A percentile compares a stretch with the other conserved stretches of the same genome.
Evolutionary conservation across 2,329 filamentous ascomycete species (phyloP).

Genomic region (Arthrobotrys musiformis): DNA sequence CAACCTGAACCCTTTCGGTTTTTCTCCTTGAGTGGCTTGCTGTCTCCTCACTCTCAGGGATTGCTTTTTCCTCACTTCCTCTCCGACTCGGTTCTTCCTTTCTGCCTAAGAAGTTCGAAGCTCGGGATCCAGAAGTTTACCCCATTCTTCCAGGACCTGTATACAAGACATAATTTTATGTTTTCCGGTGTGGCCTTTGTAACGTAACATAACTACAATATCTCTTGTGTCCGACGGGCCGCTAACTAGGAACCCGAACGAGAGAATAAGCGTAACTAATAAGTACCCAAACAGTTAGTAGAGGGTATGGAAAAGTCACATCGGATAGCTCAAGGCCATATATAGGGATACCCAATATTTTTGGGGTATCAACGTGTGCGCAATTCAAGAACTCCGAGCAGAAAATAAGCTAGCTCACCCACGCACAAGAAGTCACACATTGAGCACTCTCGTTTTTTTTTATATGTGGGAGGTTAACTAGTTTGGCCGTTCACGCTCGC

Average conservation of each 20-base stretch:
- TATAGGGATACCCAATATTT: background rate
- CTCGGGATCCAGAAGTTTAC: constrained; percentile 55
- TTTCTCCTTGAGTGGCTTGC: constrained; percentile 28
- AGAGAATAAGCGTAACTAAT: too few species aligned
- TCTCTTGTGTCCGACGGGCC: constrained; percentile 20
- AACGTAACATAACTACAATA: background rate
- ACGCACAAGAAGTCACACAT: constrained; percentile 49
- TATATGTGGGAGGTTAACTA: constrained; percentile 44
- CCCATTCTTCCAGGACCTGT: constrained; percentile 56
- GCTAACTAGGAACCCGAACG: constrained; percentile 31
- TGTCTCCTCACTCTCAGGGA: constrained; percentile 31
- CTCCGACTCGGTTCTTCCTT: constrained; percentile 54
- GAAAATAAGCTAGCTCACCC: constrained; percentile 30
- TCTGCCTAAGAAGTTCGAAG: constrained; percentile 55
- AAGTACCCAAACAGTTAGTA: constrained; percentile 6
- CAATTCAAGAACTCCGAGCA: constrained; percentile 27
- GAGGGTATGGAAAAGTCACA: constrained; percentile 5
- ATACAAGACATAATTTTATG: constrained; percentile 28
- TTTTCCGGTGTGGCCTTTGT: constrained; percentile 37
- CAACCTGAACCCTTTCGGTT: constrained; percentile 47
- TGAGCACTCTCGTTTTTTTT: constrained; percentile 8
- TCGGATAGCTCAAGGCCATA: constrained; percentile 10
- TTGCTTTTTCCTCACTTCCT: constrained; percentile 45
- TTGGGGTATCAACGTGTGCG: constrained; percentile 22
- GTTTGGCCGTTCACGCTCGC: constrained; percentile 48